These are phyloP conservation scores for Cyberlindnera galapagoensis DNA, from an alignment of 805 yeast species.

Conservation along the genomic window DNA sequence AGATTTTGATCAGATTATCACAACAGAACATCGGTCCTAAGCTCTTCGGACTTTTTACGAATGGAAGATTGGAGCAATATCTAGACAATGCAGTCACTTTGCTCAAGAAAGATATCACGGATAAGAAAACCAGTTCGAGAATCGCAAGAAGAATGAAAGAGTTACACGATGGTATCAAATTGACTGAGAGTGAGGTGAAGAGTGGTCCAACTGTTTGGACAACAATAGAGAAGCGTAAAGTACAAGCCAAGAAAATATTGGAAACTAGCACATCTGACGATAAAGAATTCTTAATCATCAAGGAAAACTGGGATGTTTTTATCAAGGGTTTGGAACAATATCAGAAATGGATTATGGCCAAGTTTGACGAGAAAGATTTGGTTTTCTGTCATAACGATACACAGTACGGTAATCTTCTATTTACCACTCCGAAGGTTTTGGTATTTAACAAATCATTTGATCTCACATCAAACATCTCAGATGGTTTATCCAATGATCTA, in stretches of 20 bases:
- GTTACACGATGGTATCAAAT: constrained; percentile 71
- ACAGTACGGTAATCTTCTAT: constrained; percentile 87
- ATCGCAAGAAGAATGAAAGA: constrained; percentile 97
- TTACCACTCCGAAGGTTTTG: constrained; percentile 33
- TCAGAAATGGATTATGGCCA: constrained; percentile 61
- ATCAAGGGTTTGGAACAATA: no score
- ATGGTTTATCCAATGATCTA: no score
- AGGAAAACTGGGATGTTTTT: no score
- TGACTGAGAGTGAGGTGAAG: constrained; percentile 48
- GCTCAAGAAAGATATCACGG: constrained; percentile 65
- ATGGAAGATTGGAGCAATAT: constrained; percentile 93
- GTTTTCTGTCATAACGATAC: constrained; percentile 95
- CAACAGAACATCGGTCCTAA: constrained; percentile 80
- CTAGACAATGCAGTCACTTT: constrained; percentile 77
- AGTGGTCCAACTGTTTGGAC: constrained; percentile 67
- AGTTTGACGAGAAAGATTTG: no score
- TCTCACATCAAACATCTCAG: not conserved
- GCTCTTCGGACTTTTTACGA: constrained; percentile 79
- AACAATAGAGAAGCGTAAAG: constrained; percentile 65
- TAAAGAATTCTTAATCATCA: no score
- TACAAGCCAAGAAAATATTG: constrained; percentile 39
- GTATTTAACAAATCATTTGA: constrained; percentile 13
- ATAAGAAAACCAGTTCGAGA: constrained; percentile 68
- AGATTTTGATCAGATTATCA: constrained; percentile 66
- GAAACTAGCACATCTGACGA: no score